A percentile compares a stretch with the other conserved stretches of the same genome.
Evolutionary conservation across 202 grass and related monocot genomes (phyloP).

Genomic region (Zoysia matrella): DNA sequence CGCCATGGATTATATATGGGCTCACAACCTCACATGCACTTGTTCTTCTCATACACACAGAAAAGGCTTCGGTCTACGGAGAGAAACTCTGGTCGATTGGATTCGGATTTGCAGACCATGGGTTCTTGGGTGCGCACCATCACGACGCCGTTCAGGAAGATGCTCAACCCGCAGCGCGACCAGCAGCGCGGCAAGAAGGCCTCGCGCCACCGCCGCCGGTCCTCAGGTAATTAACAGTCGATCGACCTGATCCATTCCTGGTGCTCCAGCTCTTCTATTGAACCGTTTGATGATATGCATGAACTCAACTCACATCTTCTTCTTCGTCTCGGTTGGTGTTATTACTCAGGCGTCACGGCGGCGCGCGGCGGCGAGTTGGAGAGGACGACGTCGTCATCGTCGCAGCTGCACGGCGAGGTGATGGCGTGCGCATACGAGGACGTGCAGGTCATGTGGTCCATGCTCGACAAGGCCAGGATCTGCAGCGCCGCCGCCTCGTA

Average conservation of each 20-base stretch:
- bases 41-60: neutral
- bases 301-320: neutral
- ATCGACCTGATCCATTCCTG: no score
- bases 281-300: neutral
- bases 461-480: constrained; percentile 73
- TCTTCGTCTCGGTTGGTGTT: neutral
- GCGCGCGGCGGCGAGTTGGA: neutral
- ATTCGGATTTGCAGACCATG: constrained; percentile 21
- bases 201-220: constrained; percentile 25
- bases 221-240: neutral
- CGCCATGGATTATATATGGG: constrained; percentile 35
- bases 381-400: constrained; percentile 35
- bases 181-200: constrained; percentile 46
- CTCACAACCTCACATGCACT: neutral
- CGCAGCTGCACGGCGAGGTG: constrained; percentile 87
- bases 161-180: constrained; percentile 59
- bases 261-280: no score
- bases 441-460: constrained; percentile 36
- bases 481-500: constrained; percentile 38
- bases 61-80: neutral
- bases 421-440: constrained; percentile 82
- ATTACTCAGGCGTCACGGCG: neutral
- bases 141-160: constrained; percentile 75
- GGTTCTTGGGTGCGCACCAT: constrained; percentile 87
- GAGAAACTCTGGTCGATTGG: neutral